phyloP scores from a whole-genome alignment of 176 grass and related monocot species.

The Oryza glumipatula region DNA sequence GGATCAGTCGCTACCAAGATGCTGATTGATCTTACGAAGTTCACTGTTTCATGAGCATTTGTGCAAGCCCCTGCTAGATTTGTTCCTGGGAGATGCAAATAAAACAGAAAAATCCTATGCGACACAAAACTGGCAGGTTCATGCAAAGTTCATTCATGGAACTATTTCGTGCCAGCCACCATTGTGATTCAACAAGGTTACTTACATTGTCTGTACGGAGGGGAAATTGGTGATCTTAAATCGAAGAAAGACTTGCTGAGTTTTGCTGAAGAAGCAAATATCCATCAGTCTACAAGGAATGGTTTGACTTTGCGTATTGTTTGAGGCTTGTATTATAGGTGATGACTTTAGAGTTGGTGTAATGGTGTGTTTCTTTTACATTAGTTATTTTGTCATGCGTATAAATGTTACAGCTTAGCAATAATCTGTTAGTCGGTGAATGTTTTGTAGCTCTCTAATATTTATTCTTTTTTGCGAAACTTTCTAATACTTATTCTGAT shows the following conservation, averaged over 20 bases:
- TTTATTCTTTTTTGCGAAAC: background rate
- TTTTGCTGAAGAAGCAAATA: background rate
- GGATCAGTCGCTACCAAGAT: slow-evolving; percentile 70
- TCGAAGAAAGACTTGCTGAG: slow-evolving; percentile 11
- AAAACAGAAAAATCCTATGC: background rate
- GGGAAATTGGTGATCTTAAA: background rate
- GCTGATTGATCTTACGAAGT: slow-evolving; percentile 45
- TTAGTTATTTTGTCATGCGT: background rate
- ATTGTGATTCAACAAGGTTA: background rate
- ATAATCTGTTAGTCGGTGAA: slow-evolving; percentile 4
- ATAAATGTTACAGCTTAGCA: slow-evolving; percentile 6
- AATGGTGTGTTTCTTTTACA: background rate
- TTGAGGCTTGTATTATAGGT: slow-evolving; percentile 30
- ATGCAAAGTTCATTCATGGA: background rate
- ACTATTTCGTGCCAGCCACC: background rate
- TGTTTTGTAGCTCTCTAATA: background rate
- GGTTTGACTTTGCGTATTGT: background rate
- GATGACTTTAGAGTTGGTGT: background rate
- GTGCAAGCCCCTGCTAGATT: background rate
- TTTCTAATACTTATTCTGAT: background rate
- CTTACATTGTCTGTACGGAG: background rate
- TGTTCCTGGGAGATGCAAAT: background rate
- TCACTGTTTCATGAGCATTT: background rate
- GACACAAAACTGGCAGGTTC: background rate
- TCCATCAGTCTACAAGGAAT: background rate